Evolutionary conservation across 2,329 filamentous ascomycete species (phyloP).

Genomic region (Neospermospora avenae): DNA sequence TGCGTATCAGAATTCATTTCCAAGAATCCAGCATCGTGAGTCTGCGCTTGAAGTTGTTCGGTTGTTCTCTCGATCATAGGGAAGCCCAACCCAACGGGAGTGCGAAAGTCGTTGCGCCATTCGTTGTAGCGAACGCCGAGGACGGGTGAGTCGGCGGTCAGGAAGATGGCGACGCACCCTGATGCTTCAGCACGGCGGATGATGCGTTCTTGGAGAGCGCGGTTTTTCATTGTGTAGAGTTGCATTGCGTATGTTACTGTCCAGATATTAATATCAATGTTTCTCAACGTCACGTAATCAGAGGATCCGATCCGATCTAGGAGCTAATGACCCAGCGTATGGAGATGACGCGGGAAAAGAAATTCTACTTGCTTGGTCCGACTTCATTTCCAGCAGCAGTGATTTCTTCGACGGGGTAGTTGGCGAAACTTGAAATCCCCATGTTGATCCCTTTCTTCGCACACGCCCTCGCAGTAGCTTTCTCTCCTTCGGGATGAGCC

Average conservation of each 20-base stretch:
- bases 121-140: constrained; percentile 21
- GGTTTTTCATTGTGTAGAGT: constrained; percentile 49
- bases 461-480: constrained; percentile 48
- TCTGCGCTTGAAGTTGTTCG: constrained; percentile 17
- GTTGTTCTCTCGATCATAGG: constrained; percentile 23
- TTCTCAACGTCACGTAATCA: too few species aligned
- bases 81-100: constrained; percentile 37
- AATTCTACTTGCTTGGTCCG: too few species aligned
- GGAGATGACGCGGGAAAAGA: too few species aligned
- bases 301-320: too few species aligned
- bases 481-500: constrained; percentile 50
- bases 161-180: constrained; percentile 26
- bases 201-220: constrained; percentile 33
- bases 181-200: constrained; percentile 24
- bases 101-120: constrained; percentile 41
- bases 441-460: constrained; percentile 41
- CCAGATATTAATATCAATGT: too few species aligned
- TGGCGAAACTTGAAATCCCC: constrained; percentile 45
- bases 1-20: constrained; percentile 32
- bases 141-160: constrained; percentile 28
- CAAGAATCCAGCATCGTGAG: constrained; percentile 28
- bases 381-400: constrained; percentile 37
- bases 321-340: too few species aligned
- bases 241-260: constrained; percentile 50
- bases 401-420: constrained; percentile 42